Evolutionary conservation across 2,329 filamentous ascomycete genomes (phyloP).

Genomic region (Penicillium brevicompactum): DNA sequence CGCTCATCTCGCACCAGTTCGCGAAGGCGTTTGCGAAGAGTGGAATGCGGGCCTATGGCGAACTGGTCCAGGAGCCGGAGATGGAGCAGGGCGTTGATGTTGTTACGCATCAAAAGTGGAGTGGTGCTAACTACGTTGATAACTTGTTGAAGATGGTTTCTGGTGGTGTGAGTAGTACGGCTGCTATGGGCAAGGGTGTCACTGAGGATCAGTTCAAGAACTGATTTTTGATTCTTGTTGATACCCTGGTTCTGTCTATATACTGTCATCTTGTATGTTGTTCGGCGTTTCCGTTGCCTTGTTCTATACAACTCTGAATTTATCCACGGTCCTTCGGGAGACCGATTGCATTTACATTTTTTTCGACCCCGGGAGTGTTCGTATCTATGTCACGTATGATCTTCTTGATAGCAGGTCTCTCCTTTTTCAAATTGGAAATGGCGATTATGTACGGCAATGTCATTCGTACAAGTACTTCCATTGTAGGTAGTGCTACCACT

Average conservation of each 20-base stretch:
- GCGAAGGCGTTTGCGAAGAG: conserved; percentile 75
- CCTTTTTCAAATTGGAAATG: no score
- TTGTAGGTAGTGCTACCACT: background rate
- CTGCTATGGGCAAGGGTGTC: conserved; percentile 96
- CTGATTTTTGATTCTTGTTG: conserved; percentile 21
- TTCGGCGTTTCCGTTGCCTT: conserved; percentile 14
- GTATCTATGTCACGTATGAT: background rate
- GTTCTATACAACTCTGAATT: conserved; percentile 10
- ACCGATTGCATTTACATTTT: background rate
- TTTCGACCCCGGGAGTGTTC: background rate
- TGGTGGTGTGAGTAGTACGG: conserved; percentile 86
- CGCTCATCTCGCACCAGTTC: conserved; percentile 88
- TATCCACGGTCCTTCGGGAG: conserved; percentile 13
- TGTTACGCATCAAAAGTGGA: conserved; percentile 99
- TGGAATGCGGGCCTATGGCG: conserved; percentile 95
- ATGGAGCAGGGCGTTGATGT: conserved; percentile 90
- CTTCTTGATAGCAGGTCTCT: no score
- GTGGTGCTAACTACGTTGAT: conserved; percentile 90
- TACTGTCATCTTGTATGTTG: conserved; percentile 13
- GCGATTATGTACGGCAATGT: background rate
- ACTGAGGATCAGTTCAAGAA: conserved; percentile 94
- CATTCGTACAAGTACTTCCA: background rate
- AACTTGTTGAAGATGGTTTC: conserved; percentile 96
- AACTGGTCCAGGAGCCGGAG: conserved; percentile 97
- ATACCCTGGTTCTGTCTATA: conserved; percentile 8